These are phyloP conservation scores for Bryum argenteum DNA, from an alignment of 225 moss, liverwort and hornwort genomes.

Conservation along the genomic window DNA sequence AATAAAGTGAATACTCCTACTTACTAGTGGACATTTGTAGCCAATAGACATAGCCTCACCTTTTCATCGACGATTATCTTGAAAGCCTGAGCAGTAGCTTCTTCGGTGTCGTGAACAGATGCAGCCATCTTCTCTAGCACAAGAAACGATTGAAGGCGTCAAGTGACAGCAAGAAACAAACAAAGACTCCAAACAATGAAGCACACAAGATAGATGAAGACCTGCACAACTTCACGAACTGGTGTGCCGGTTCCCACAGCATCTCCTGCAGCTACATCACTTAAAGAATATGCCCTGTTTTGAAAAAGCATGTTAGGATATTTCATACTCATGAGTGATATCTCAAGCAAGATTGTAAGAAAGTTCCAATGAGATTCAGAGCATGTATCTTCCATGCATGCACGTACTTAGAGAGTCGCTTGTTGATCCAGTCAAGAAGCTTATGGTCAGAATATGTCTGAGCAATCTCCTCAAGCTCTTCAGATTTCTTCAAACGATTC, in stretches of 20 bases:
- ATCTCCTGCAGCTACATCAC: conserved; percentile 37
- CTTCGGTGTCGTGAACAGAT: conserved; percentile 81
- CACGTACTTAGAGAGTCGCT: conserved; percentile 62
- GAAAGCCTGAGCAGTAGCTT: conserved; percentile 78
- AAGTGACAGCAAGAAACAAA: background rate
- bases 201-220: conserved; percentile 24
- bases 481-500: conserved; percentile 49
- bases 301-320: conserved; percentile 25
- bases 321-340: background rate
- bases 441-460: conserved; percentile 54
- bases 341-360: background rate
- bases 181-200: background rate
- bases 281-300: conserved; percentile 44
- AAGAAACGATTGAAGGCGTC: conserved; percentile 16
- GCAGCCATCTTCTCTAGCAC: conserved; percentile 71
- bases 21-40: background rate
- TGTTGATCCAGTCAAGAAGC: conserved; percentile 83
- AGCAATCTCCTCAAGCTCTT: conserved; percentile 54
- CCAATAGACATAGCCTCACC: conserved; percentile 35
- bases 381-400: conserved; percentile 9
- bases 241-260: conserved; percentile 23
- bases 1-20: too few relatives aligned
- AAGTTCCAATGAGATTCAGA: background rate
- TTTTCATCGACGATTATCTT: conserved; percentile 69
- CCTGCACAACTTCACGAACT: conserved; percentile 50